A percentile compares a stretch with the other conserved stretches of the same genome.
Evolutionary conservation across 2,329 filamentous ascomycete species (phyloP).

Genomic region (Fusarium phyllophilum): DNA sequence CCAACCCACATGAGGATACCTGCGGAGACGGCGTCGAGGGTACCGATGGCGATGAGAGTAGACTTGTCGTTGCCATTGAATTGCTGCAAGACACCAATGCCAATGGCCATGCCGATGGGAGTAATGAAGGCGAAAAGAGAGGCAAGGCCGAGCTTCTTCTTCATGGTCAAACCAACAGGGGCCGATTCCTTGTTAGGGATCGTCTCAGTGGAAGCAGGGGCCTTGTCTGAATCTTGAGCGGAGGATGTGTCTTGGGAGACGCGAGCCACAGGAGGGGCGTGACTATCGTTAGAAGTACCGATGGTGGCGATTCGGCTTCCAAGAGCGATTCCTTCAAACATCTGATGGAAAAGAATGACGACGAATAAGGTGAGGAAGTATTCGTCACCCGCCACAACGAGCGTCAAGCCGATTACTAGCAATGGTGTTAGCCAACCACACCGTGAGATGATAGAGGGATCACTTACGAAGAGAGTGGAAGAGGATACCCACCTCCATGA

Average conservation of each 20-base stretch:
- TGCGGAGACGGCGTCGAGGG: conserved; percentile 77
- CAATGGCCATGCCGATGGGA: conserved; percentile 83
- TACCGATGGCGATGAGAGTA: conserved; percentile 77
- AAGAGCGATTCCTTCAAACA: conserved; percentile 81
- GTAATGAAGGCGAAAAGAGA: conserved; percentile 75
- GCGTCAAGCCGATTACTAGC: conserved; percentile 70
- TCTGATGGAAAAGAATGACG: conserved; percentile 81
- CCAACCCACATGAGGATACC: conserved; percentile 85
- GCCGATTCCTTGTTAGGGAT: conserved; percentile 21
- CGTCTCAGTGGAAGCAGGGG: conserved; percentile 37
- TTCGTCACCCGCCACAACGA: conserved; percentile 68
- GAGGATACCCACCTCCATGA: conserved; percentile 78
- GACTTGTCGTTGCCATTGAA: conserved; percentile 79
- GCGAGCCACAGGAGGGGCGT: conserved; percentile 38
- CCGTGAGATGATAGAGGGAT: background rate
- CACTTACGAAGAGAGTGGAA: conserved; percentile 76
- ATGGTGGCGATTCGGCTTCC: conserved; percentile 75
- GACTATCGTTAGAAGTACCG: conserved; percentile 44
- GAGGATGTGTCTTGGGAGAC: conserved; percentile 24
- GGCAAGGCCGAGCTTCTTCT: conserved; percentile 70
- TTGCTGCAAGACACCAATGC: conserved; percentile 73
- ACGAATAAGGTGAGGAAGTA: conserved; percentile 68
- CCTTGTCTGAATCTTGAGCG: conserved; percentile 44
- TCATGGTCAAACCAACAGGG: conserved; percentile 48
- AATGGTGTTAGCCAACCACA: conserved; percentile 1